Conservation (phyloP, 257 asterid species). For the Jasminum sambac region DNA sequence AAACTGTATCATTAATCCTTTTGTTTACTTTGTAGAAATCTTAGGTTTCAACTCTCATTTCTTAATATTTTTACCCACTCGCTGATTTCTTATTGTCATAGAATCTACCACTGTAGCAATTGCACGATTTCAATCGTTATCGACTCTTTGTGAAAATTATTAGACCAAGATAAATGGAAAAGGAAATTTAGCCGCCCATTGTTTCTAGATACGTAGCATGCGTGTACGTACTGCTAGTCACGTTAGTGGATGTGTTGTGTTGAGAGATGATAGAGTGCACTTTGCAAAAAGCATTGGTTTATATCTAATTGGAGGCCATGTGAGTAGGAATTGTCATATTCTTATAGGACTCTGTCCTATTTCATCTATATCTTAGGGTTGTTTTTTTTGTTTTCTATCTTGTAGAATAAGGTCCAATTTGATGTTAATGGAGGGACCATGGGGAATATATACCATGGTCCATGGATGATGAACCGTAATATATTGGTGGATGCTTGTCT, state of each 20-base stretch:
- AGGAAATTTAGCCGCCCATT: neutral
- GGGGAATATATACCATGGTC: slow-evolving; percentile 30
- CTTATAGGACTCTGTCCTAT: slow-evolving; percentile 15
- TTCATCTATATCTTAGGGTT: neutral
- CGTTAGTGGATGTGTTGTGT: slow-evolving; percentile 12
- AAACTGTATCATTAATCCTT: too few species aligned
- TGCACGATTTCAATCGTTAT: too few species aligned
- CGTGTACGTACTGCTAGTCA: neutral
- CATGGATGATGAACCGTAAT: neutral
- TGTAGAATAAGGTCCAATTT: neutral
- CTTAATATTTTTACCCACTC: too few species aligned
- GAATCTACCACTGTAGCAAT: too few species aligned
- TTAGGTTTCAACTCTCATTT: too few species aligned
- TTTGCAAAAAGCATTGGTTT: slow-evolving; percentile 25
- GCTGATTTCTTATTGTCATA: too few species aligned
- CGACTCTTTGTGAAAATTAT: neutral
- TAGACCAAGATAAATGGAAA: neutral
- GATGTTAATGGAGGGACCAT: neutral
- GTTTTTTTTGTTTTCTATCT: neutral
- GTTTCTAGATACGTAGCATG: slow-evolving; percentile 12
- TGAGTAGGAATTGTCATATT: slow-evolving; percentile 23
- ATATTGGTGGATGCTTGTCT: neutral
- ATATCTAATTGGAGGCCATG: slow-evolving; percentile 20
- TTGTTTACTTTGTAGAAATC: too few species aligned
- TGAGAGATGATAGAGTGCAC: neutral